Conservation (phyloP, 2,329 filamentous ascomycete genomes). For the Paraconiothyrium sp. region DNA sequence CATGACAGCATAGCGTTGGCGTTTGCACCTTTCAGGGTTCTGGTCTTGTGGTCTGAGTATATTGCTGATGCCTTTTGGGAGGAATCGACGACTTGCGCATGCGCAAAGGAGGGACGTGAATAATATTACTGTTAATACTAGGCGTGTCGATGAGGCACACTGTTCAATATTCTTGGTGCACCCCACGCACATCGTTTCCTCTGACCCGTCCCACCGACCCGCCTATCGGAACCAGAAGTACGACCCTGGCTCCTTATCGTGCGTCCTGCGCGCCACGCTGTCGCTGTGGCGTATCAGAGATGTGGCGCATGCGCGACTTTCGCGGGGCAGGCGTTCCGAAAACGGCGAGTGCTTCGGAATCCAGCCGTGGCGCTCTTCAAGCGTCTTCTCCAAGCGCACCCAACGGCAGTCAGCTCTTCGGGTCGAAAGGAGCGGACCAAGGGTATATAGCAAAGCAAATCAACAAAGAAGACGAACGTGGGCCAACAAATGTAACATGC, state of each 20-base stretch:
- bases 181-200: no score
- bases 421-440: no score
- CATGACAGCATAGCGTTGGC: conserved; percentile 22
- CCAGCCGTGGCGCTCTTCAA: background rate
- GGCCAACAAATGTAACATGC: conserved; percentile 2
- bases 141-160: background rate
- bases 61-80: conserved; percentile 9
- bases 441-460: background rate
- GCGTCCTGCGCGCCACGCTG: conserved; percentile 2
- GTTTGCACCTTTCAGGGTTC: conserved; percentile 13
- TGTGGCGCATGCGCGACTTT: conserved; percentile 15
- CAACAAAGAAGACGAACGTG: background rate
- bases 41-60: conserved; percentile 6
- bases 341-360: conserved; percentile 15
- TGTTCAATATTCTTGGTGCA: no score
- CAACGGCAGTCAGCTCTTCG: background rate
- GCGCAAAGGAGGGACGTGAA: background rate
- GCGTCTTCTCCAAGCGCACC: conserved; percentile 3
- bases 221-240: background rate
- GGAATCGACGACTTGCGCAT: background rate
- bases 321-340: conserved; percentile 17
- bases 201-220: background rate
- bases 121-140: background rate
- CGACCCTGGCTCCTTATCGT: background rate
- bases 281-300: background rate